A percentile compares a stretch with the other conserved stretches of the same genome.
phyloP scores from a whole-genome alignment of 208 protist genomes.

The Trypanosoma caninum region DNA sequence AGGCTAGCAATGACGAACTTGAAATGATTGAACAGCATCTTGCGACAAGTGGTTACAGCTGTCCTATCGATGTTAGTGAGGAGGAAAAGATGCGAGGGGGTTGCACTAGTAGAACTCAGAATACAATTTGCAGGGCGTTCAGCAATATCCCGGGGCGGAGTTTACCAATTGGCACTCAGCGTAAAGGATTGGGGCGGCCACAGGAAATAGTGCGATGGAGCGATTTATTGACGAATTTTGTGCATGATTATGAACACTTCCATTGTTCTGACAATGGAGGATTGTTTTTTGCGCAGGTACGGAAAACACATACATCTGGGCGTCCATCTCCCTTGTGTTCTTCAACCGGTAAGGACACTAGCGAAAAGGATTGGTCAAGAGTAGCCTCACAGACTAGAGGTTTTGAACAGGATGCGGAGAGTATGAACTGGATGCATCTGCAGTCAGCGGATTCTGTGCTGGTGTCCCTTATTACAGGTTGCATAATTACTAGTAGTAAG shows the following conservation, averaged over 20 bases:
- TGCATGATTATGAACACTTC: constrained; percentile 42
- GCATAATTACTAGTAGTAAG: constrained; percentile 68
- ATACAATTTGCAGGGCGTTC: no score
- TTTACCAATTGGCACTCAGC: no score
- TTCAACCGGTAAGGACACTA: background rate
- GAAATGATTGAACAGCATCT: background rate
- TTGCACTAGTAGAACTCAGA: background rate
- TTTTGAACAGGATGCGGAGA: constrained; percentile 35
- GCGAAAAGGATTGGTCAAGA: constrained; percentile 3
- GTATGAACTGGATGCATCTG: constrained; percentile 44
- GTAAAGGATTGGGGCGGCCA: background rate
- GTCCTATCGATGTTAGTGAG: background rate
- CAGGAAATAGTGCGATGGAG: constrained; percentile 69
- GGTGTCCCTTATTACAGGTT: constrained; percentile 31
- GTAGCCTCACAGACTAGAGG: constrained; percentile 14
- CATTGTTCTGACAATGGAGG: constrained; percentile 14
- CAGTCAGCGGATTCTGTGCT: constrained; percentile 64
- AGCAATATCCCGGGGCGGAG: no score
- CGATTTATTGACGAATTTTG: constrained; percentile 78
- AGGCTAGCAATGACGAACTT: constrained; percentile 18
- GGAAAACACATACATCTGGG: background rate
- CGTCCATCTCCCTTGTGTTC: background rate
- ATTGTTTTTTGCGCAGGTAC: constrained; percentile 14
- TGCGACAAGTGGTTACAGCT: no score
- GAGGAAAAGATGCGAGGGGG: no score